Evolutionary conservation across 257 asterid genomes (phyloP).

Genomic region (Solanum virginianum): DNA sequence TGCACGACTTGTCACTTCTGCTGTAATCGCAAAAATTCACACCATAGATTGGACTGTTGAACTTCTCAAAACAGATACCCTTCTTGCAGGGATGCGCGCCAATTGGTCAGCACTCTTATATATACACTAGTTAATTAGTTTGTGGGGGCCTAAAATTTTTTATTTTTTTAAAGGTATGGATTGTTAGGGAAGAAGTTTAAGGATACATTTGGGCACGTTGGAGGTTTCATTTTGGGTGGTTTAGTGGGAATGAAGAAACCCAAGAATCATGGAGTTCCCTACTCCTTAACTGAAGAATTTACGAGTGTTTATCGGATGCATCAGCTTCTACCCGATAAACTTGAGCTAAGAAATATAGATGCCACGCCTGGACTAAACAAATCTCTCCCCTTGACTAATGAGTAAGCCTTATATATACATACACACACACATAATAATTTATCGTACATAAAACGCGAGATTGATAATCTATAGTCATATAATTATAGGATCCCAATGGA

Average conservation of each 20-base stretch:
- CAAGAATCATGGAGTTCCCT: slow-evolving; percentile 38
- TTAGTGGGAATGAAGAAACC: slow-evolving; percentile 28
- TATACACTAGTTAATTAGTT: background rate
- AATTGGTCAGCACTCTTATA: slow-evolving; percentile 22
- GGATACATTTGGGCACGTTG: too few relatives aligned
- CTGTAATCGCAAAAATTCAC: slow-evolving; percentile 58
- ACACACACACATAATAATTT: too few relatives aligned
- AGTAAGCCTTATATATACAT: slow-evolving; percentile 6
- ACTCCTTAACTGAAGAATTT: slow-evolving; percentile 52
- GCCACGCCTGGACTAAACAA: slow-evolving; percentile 39
- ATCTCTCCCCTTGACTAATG: slow-evolving; percentile 25
- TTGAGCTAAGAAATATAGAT: slow-evolving; percentile 26
- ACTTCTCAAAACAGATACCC: slow-evolving; percentile 39
- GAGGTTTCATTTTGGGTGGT: too few relatives aligned
- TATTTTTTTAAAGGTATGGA: too few relatives aligned
- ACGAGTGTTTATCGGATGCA: slow-evolving; percentile 54
- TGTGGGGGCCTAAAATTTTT: background rate
- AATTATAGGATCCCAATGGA: slow-evolving; percentile 22
- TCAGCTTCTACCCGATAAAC: slow-evolving; percentile 34
- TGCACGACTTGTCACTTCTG: slow-evolving; percentile 55
- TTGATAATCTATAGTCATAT: too few relatives aligned
- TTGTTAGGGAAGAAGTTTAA: too few relatives aligned
- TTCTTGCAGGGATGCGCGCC: slow-evolving; percentile 41
- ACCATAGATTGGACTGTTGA: slow-evolving; percentile 68
- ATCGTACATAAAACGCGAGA: too few relatives aligned